Evolutionary conservation across 2,329 filamentous ascomycete genomes (phyloP), one percentile per base, ranked within the genome.

Genomic region (Pseudopithomyces chartarum): DNA sequence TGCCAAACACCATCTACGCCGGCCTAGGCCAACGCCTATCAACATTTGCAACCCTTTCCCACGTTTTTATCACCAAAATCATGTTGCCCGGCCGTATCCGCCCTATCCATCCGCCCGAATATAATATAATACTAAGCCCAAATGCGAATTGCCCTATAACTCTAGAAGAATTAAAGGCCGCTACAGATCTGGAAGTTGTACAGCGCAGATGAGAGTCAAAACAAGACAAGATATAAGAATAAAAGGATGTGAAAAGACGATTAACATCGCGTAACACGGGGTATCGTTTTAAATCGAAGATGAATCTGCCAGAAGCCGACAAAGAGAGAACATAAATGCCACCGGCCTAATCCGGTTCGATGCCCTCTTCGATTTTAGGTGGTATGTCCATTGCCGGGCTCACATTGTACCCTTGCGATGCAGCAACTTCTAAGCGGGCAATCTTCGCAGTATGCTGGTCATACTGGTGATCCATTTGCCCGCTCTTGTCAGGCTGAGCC

Each of bases 291-390:
- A 33, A n/a, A 46, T 47, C 17, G 29, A 34, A 34, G 12, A 26
- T n/a, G 22, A 47, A 34, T 12, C 4, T 47, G 17, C 29, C 29
- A 34, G 29, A 33, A 19, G 19, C 44, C 44, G 29, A 20, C 17
- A 47, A 19, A 13, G 29, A 34, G 20, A 32, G 15, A 47, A 32
- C 3, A 15, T 12, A 10, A 19, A 20, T 15, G 29, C 4, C 29
- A 20, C 17, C 29, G n/a, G 17, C 5, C 20, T 36, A 74, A 36
- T 73, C 71, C 15, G 73, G 69, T 56, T 77, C 75, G 20, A 66
- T 59, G 15, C 61, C 78, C 64, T 82, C 80, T 26, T 81, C 79
- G 50, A 82, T 82, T 68, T 76, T 78, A 17, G 74, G 73, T 15
- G 80, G 79, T 23, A 80, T 73, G 22, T 47, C 38, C 36, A 51